phyloP scores from a whole-genome alignment of 176 grass and related monocot species.

The Oryza meyeriana region DNA sequence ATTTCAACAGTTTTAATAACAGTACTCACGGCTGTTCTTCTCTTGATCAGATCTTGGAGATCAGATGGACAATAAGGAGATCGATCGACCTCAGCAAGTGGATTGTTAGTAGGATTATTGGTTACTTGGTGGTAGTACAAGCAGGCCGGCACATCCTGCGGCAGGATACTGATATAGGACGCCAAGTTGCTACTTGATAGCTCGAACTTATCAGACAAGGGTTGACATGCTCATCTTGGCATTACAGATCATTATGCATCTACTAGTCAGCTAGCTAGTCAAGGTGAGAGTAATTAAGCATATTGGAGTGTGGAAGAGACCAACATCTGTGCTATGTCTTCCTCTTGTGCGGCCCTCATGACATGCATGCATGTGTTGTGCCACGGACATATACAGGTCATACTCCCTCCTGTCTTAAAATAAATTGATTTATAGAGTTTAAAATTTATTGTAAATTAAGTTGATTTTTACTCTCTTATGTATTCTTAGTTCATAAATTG shows the following conservation, averaged over 20 bases:
- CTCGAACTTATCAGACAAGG: neutral
- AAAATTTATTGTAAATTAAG: no score
- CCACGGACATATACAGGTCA: no score
- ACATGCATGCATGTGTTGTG: neutral
- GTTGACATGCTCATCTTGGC: constrained; percentile 18
- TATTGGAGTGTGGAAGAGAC: constrained; percentile 11
- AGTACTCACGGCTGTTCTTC: neutral
- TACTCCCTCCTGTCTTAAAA: no score
- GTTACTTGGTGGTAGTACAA: neutral
- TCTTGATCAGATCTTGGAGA: neutral
- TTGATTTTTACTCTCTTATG: no score
- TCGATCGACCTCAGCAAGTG: neutral
- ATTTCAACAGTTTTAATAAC: neutral
- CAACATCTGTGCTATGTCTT: neutral
- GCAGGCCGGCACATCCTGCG: neutral
- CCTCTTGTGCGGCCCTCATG: neutral
- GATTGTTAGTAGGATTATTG: neutral
- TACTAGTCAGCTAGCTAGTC: neutral
- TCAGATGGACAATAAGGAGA: neutral
- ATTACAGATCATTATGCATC: neutral
- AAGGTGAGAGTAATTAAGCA: neutral
- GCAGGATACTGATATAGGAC: neutral
- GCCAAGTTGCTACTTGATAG: neutral
- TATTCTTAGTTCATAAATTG: no score
- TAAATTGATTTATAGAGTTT: no score